Conservation (phyloP, 2,329 filamentous ascomycete species). For the Xylariaceae sp. region DNA sequence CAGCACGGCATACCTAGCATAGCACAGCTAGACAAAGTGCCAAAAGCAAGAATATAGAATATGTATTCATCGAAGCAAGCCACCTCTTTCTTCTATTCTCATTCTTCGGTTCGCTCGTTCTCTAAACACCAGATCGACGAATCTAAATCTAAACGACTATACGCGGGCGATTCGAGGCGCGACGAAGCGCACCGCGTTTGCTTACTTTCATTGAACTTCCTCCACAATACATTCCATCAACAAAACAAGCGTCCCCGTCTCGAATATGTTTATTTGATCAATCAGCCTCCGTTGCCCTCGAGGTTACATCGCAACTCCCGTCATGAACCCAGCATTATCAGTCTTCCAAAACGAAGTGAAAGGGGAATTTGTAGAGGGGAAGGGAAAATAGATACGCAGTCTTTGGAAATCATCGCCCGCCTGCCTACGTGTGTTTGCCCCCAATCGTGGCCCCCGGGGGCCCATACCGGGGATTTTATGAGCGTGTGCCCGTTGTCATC, state of each 20-base stretch:
- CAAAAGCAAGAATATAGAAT: too few species aligned
- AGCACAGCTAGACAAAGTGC: too few species aligned
- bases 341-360: neutral
- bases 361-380: neutral
- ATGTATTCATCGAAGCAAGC: too few species aligned
- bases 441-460: neutral
- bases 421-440: conserved; percentile 8
- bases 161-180: neutral
- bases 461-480: neutral
- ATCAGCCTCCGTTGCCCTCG: neutral
- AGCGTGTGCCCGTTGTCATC: conserved; percentile 13
- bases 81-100: neutral
- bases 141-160: too few species aligned
- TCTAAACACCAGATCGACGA: too few species aligned
- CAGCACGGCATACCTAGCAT: too few species aligned
- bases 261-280: neutral
- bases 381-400: neutral
- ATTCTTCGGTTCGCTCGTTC: too few species aligned
- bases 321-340: neutral
- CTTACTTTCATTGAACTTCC: too few species aligned
- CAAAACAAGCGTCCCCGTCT: neutral
- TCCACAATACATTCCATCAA: neutral
- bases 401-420: conserved; percentile 2
- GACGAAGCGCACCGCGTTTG: too few species aligned
- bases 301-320: neutral